Conservation (phyloP, 2,329 filamentous ascomycete genomes). For the Lachnum nothofagi region DNA sequence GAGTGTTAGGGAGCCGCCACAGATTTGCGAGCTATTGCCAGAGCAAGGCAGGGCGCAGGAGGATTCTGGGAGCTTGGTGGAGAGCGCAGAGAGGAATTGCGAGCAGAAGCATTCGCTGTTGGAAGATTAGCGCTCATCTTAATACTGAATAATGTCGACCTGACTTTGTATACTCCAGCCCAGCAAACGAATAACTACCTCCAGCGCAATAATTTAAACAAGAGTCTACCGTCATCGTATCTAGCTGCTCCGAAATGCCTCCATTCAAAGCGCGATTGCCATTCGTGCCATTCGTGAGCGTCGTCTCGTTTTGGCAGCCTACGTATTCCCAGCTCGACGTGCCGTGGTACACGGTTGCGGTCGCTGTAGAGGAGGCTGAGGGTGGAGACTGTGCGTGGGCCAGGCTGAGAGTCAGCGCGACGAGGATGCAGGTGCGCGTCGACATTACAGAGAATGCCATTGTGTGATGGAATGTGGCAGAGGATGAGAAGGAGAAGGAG, state of each 20-base stretch:
- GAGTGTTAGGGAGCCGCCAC: constrained; percentile 49
- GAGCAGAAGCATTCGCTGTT: constrained; percentile 57
- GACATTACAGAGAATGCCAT: neutral
- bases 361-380: constrained; percentile 6
- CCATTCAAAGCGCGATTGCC: constrained; percentile 20
- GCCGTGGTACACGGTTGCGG: constrained; percentile 16
- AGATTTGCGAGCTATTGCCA: constrained; percentile 47
- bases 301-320: constrained; percentile 40
- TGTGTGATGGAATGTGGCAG: neutral
- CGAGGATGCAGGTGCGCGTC: neutral
- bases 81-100: constrained; percentile 43
- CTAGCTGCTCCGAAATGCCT: constrained; percentile 14
- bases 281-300: constrained; percentile 18
- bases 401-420: neutral
- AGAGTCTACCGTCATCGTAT: constrained; percentile 23
- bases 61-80: constrained; percentile 42
- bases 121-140: neutral
- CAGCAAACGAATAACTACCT: constrained; percentile 21
- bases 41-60: constrained; percentile 50
- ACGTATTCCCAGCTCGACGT: constrained; percentile 27
- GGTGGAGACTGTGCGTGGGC: neutral
- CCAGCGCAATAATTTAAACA: constrained; percentile 23
- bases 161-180: constrained; percentile 28
- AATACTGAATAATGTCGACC: too few relatives aligned
- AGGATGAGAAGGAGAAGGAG: neutral